These are phyloP conservation scores for Pleurotus eryngii DNA, from an alignment of 768 basidiomycete genomes.

Conservation along the genomic window DNA sequence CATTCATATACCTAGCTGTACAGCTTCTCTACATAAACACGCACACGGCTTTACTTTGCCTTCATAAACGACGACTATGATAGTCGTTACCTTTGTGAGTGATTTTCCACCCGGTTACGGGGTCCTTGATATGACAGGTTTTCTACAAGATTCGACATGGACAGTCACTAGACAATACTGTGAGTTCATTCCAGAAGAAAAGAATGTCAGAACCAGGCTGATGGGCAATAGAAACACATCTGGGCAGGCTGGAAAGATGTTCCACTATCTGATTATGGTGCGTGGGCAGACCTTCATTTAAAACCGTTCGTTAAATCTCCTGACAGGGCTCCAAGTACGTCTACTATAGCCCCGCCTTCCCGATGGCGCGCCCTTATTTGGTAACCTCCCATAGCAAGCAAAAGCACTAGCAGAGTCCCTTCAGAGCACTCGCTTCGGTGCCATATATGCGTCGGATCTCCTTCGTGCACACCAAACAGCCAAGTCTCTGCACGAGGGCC, in stretches of 20 bases:
- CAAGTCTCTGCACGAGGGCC: constrained; percentile 46
- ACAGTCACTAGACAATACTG: constrained; percentile 2
- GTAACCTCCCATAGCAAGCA: constrained; percentile 45
- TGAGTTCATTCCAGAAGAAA: not conserved
- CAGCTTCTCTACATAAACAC: too few relatives aligned
- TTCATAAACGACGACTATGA: not conserved
- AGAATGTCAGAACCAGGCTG: not conserved
- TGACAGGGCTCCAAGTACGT: constrained; percentile 14
- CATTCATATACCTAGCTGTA: too few relatives aligned
- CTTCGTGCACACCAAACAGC: constrained; percentile 64
- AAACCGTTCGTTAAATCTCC: constrained; percentile 5
- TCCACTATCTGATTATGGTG: constrained; percentile 69
- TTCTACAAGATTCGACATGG: not conserved
- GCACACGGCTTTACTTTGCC: too few relatives aligned
- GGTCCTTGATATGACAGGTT: not conserved
- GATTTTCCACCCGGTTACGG: not conserved
- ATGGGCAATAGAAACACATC: constrained; percentile 19
- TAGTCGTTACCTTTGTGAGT: constrained; percentile 2
- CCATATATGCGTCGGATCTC: constrained; percentile 67
- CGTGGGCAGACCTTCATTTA: constrained; percentile 12
- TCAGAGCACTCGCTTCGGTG: constrained; percentile 41
- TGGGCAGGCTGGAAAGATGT: constrained; percentile 83
- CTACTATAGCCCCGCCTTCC: constrained; percentile 1
- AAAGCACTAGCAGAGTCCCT: constrained; percentile 56
- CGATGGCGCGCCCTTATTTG: constrained; percentile 10